Conservation (phyloP, 768 basidiomycete species). For the Ephemerocybe angulata region DNA sequence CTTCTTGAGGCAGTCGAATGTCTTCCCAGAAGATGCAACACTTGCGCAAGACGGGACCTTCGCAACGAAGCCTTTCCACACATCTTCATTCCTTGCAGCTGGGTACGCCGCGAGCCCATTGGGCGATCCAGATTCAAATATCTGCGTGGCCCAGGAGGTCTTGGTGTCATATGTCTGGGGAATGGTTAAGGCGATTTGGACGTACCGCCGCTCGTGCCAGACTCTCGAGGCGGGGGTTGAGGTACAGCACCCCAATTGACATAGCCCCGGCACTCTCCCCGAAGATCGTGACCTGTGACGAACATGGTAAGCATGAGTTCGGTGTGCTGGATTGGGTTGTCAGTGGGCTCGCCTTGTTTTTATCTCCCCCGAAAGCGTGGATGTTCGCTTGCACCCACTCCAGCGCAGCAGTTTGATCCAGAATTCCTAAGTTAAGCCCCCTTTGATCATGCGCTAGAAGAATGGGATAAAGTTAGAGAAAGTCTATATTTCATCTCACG, state of each 20-base stretch:
- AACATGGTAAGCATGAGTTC: not conserved
- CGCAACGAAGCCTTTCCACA: conserved; percentile 38
- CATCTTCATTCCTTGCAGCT: conserved; percentile 26
- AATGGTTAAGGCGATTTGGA: not conserved
- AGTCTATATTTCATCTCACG: not conserved
- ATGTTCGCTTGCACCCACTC: conserved; percentile 62
- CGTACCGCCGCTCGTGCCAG: conserved; percentile 32
- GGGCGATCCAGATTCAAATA: conserved; percentile 40
- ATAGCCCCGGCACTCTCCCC: conserved; percentile 60
- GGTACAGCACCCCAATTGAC: conserved; percentile 36
- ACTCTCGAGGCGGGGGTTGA: conserved; percentile 29
- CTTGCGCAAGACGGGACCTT: conserved; percentile 32
- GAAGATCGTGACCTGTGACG: conserved; percentile 42
- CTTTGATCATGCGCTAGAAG: conserved; percentile 29
- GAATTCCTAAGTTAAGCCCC: conserved; percentile 44
- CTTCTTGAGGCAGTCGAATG: conserved; percentile 31
- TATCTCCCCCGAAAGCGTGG: conserved; percentile 54
- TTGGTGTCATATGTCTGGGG: too few relatives aligned
- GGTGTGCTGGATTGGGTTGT: not conserved
- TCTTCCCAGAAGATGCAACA: conserved; percentile 21
- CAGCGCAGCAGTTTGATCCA: conserved; percentile 43
- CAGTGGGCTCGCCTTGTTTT: conserved; percentile 19
- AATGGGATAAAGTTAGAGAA: not conserved
- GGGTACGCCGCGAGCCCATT: conserved; percentile 30
- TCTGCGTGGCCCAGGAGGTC: conserved; percentile 22